These are phyloP conservation scores for Trichomonas tenax DNA, from an alignment of 208 protist genomes.

Conservation along the genomic window DNA sequence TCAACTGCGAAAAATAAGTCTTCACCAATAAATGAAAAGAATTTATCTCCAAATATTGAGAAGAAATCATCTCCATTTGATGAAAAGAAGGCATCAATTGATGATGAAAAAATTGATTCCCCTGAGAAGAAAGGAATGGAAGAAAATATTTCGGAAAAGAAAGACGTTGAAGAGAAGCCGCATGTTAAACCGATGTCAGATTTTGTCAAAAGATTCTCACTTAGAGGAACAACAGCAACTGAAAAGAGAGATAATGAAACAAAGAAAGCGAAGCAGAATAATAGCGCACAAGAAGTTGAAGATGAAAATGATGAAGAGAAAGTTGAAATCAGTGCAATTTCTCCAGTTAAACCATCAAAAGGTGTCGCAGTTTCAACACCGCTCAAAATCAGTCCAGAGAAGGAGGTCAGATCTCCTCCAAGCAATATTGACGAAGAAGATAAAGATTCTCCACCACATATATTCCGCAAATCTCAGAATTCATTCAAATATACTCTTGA, in stretches of 20 bases:
- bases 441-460: not conserved
- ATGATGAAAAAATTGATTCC: not conserved
- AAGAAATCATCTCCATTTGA: too few relatives aligned
- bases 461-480: not conserved
- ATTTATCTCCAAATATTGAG: too few relatives aligned
- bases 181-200: not conserved
- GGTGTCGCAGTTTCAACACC: not conserved
- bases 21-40: too few relatives aligned
- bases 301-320: not conserved
- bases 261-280: not conserved
- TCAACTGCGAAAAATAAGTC: too few relatives aligned
- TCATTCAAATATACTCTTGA: not conserved
- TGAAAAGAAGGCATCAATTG: too few relatives aligned
- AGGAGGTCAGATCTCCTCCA: not conserved
- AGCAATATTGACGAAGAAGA: not conserved
- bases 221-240: not conserved
- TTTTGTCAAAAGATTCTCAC: not conserved
- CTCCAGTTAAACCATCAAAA: not conserved
- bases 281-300: not conserved
- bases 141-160: too few relatives aligned
- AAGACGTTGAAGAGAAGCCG: not conserved
- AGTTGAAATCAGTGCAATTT: not conserved
- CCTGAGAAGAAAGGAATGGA: not conserved
- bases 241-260: not conserved
- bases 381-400: not conserved